These are phyloP conservation scores for Pleurotus pulmonarius DNA, from an alignment of 768 basidiomycete genomes.

Conservation along the genomic window DNA sequence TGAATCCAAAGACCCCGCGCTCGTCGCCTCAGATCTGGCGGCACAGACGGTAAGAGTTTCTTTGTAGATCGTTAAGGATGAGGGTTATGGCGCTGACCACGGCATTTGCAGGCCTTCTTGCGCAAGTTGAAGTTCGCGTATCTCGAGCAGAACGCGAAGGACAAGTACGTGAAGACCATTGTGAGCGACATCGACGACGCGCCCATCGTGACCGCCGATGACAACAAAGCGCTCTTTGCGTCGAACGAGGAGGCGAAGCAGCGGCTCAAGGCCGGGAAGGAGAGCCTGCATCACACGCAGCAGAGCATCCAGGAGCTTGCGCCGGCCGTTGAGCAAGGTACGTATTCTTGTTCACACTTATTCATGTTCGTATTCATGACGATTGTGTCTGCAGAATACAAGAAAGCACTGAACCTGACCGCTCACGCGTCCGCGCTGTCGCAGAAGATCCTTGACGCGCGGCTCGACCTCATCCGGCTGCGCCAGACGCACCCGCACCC, in stretches of 20 bases:
- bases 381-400: constrained; percentile 49
- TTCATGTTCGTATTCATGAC: not conserved
- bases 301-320: constrained; percentile 59
- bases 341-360: not conserved
- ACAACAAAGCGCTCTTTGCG: too few relatives aligned
- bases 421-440: constrained; percentile 57
- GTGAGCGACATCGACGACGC: too few relatives aligned
- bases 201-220: too few relatives aligned
- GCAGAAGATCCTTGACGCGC: constrained; percentile 79
- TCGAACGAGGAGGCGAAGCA: constrained; percentile 72
- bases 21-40: constrained; percentile 1
- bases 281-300: constrained; percentile 55
- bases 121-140: too few relatives aligned
- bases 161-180: too few relatives aligned
- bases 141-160: too few relatives aligned
- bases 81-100: too few relatives aligned
- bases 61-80: too few relatives aligned
- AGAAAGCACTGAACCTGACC: constrained; percentile 47
- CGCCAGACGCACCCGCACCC: constrained; percentile 79
- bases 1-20: constrained; percentile 1
- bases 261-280: constrained; percentile 62
- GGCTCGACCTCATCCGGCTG: constrained; percentile 74
- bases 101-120: too few relatives aligned
- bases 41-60: not conserved
- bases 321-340: constrained; percentile 68